phyloP scores from a whole-genome alignment of 257 asterid genomes.

The Haberlea rhodopensis region DNA sequence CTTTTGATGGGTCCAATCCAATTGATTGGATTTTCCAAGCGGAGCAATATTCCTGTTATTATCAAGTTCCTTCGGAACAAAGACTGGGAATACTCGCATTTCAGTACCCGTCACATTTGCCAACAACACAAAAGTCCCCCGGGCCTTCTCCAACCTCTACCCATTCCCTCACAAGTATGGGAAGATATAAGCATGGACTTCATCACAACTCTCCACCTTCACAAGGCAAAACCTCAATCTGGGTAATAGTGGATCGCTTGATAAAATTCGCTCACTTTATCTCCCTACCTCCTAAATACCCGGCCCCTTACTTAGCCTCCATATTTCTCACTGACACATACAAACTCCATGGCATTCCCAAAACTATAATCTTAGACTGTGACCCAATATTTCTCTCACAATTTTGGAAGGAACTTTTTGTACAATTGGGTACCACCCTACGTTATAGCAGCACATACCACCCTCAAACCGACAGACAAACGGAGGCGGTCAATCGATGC shows the following conservation, averaged over 20 bases:
- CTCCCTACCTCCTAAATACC: neutral
- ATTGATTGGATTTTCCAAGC: too few relatives aligned
- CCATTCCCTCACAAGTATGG: neutral
- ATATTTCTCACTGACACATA: neutral
- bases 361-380: neutral
- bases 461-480: constrained; percentile 4
- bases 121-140: neutral
- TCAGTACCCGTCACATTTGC: neutral
- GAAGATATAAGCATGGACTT: constrained; percentile 18
- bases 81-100: too few relatives aligned
- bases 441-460: neutral
- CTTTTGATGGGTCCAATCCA: too few relatives aligned
- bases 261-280: neutral
- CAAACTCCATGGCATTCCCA: constrained; percentile 1
- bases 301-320: neutral
- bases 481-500: neutral
- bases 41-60: too few relatives aligned
- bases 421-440: neutral
- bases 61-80: too few relatives aligned
- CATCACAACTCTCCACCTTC: neutral
- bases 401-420: neutral
- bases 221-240: neutral
- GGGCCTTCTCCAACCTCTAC: too few relatives aligned
- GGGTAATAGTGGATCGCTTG: neutral
- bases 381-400: neutral